These are phyloP conservation scores for Chloris gayana DNA, from an alignment of 176 grass and related monocot species.

Conservation along the genomic window DNA sequence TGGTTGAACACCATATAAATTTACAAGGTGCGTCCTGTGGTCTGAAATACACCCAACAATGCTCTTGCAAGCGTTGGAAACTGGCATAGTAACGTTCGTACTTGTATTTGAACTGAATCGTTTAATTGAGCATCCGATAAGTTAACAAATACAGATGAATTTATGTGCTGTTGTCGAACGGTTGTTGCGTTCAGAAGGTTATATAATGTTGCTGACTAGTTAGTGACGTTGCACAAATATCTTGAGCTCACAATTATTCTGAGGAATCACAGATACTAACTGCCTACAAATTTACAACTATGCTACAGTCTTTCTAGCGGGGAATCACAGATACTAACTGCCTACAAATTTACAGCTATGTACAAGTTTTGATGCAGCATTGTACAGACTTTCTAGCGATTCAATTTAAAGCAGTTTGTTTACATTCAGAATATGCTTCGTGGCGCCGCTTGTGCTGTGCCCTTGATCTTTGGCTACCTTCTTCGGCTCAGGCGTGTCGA, in stretches of 20 bases:
- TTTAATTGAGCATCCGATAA: too few species aligned
- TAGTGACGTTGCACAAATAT: too few species aligned
- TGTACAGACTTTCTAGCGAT: background rate
- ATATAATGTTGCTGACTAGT: too few species aligned
- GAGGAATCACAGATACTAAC: background rate
- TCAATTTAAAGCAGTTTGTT: constrained; percentile 1
- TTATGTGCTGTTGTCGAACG: too few species aligned
- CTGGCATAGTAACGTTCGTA: too few species aligned
- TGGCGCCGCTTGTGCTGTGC: background rate
- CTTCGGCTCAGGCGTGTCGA: constrained; percentile 22
- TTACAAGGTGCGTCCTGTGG: too few species aligned
- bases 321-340: background rate
- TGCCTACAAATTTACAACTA: background rate
- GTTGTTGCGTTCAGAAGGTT: too few species aligned
- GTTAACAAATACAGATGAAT: too few species aligned
- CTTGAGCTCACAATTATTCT: too few species aligned
- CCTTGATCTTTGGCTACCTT: background rate
- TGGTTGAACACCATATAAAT: background rate
- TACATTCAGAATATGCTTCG: background rate
- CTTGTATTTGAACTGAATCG: too few species aligned
- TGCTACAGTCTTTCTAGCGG: background rate
- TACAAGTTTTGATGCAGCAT: background rate
- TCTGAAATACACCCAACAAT: too few species aligned
- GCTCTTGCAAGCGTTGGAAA: too few species aligned
- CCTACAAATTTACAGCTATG: background rate